Evolutionary conservation across 2,329 filamentous ascomycete genomes (phyloP).

Genomic region (Aureobasidium sp.): DNA sequence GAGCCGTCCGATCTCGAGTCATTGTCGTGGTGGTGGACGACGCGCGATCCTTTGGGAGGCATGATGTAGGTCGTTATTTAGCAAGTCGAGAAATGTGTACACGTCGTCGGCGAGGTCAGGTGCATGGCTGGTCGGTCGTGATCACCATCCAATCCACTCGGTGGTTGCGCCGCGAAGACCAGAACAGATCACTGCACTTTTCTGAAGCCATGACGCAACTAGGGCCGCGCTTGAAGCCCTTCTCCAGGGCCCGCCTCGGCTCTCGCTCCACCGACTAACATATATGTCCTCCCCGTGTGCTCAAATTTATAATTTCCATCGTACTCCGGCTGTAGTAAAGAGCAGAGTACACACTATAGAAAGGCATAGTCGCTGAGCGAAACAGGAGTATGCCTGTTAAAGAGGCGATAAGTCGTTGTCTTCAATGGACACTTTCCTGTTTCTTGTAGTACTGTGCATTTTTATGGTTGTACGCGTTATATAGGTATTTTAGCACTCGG

Average conservation of each 20-base stretch:
- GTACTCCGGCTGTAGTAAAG: no score
- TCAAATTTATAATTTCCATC: no score
- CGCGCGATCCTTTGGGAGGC: conserved; percentile 14
- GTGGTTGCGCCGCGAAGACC: neutral
- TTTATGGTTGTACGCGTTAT: no score
- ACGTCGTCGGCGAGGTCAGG: conserved; percentile 8
- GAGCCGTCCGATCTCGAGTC: conserved; percentile 14
- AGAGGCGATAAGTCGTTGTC: no score
- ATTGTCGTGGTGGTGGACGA: conserved; percentile 13
- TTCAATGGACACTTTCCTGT: no score
- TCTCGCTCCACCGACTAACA: neutral
- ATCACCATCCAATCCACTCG: neutral
- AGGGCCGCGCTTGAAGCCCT: neutral
- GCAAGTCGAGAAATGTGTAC: neutral
- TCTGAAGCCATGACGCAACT: neutral
- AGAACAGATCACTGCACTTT: conserved; percentile 3
- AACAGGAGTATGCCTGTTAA: no score
- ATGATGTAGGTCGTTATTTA: neutral
- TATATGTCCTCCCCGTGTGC: neutral
- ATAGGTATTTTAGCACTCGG: no score
- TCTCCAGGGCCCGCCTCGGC: neutral
- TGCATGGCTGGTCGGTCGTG: neutral
- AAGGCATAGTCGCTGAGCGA: no score
- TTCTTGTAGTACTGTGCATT: no score
- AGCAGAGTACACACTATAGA: no score